phyloP scores from a whole-genome alignment of 805 yeast species.

The Candida nanaspora region DNA sequence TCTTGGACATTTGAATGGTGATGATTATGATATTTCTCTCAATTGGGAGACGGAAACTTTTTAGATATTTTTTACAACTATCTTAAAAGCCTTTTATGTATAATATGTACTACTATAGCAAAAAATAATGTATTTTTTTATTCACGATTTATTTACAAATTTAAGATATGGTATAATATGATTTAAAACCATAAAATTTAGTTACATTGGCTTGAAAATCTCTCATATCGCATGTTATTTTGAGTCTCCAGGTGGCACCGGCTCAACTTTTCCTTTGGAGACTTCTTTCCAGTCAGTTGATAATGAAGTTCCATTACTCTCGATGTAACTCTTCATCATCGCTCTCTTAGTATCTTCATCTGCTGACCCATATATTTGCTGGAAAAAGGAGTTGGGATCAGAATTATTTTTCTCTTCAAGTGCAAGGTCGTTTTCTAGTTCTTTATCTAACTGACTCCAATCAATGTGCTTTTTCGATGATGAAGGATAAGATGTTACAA shows the following conservation, averaged over 20 bases:
- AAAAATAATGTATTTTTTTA: too few species aligned
- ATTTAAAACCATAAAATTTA: too few species aligned
- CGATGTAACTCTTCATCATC: slow-evolving; percentile 94
- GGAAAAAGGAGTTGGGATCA: slow-evolving; percentile 64
- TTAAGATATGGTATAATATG: too few species aligned
- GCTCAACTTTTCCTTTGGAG: slow-evolving; percentile 51
- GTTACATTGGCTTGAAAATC: too few species aligned
- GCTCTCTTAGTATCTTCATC: slow-evolving; percentile 88
- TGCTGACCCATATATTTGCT: slow-evolving; percentile 63
- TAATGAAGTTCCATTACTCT: slow-evolving; percentile 88
- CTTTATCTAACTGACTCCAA: slow-evolving; percentile 44
- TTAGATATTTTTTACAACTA: slow-evolving; percentile 1
- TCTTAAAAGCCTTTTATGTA: too few species aligned
- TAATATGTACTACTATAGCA: too few species aligned
- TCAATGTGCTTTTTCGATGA: slow-evolving; percentile 57
- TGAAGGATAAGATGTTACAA: slow-evolving; percentile 43
- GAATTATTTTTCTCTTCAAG: slow-evolving; percentile 38
- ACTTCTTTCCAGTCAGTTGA: slow-evolving; percentile 95
- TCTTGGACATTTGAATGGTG: background rate
- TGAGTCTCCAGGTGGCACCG: too few species aligned
- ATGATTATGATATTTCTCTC: slow-evolving; percentile 7
- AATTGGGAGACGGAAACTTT: slow-evolving; percentile 17
- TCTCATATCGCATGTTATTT: too few species aligned
- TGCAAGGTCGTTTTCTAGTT: slow-evolving; percentile 28
- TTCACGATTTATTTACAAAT: too few species aligned